Base-by-base conservation (phyloP, 345 rosid species). In the Eucalyptus decipiens region DNA sequence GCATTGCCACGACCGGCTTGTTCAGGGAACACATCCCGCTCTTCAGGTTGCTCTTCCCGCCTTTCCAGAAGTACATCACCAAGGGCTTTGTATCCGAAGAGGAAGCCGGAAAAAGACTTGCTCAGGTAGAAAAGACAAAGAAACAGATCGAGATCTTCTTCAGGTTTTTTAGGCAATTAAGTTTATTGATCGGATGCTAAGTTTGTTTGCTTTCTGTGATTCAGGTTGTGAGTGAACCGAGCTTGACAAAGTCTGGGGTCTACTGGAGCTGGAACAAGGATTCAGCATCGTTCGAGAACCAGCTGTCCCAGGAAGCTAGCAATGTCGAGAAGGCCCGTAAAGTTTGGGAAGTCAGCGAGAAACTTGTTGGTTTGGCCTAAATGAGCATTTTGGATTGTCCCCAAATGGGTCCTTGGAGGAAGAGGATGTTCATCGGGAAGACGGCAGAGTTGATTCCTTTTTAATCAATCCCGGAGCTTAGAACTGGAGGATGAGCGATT, bases 211-310 rank as follows among this genome's bases (percentile, higher is more conserved):
- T 76, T 76, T 76, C 85, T 23, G 47, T 76, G 85, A 23, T 11
- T 76, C 54, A 97, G 99, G 99, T 97, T 86, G 99, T 94, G 34
- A 91, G 96, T 45, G 97, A 96, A 21, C 99, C 98, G 34, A 94
- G 95, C 94, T 91, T 97, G 96, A 95, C 96, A 18, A 97, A 96
- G 89, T 97, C 98, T 0, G 98, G 98, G 51, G 99, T 96, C n/a
- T 96, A 97, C 93, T 96, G 99, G 99, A 96, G 97, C 94, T 97
- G 99, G 99, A 97, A 98, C 95, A 98, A 97, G 90, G 91, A 92
- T 72, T 96, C 99, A 1, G 99, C 99, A 43, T 97, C 99, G 26
- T 98, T 97, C 56, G 97, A 97, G 95, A 98, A 98, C 90, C 98
- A 95, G 95, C 89, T 98, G 89, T 98, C 99, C 30, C 91, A 95